Evolutionary conservation across 768 basidiomycete species (phyloP).

Genomic region (Jaapia argillacea): DNA sequence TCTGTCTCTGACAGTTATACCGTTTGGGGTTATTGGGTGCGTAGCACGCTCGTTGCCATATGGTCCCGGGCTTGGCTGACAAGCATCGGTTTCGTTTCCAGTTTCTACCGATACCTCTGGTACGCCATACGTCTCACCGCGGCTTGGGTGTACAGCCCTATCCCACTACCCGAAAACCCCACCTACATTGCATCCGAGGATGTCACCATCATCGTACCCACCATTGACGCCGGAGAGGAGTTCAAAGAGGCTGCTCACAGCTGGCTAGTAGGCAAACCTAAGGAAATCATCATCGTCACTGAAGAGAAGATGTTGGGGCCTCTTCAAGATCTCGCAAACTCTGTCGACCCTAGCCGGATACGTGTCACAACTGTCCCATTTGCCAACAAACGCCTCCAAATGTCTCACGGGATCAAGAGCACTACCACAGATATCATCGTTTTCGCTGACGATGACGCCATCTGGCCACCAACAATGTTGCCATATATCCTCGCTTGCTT

Average conservation of each 20-base stretch:
- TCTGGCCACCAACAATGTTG: conserved; percentile 90
- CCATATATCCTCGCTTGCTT: conserved; percentile 86
- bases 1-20: conserved; percentile 61
- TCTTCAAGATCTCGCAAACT: conserved; percentile 79
- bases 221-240: conserved; percentile 92
- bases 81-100: conserved; percentile 24
- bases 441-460: conserved; percentile 92
- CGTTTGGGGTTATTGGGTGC: conserved; percentile 83
- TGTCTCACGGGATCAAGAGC: conserved; percentile 88
- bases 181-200: conserved; percentile 87
- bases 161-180: conserved; percentile 82
- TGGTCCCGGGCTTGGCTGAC: conserved; percentile 1
- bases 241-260: conserved; percentile 89
- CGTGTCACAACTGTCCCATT: conserved; percentile 86
- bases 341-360: conserved; percentile 77
- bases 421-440: conserved; percentile 90
- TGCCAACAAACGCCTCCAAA: conserved; percentile 90
- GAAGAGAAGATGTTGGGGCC: conserved; percentile 90
- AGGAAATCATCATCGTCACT: conserved; percentile 67
- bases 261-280: conserved; percentile 89
- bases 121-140: conserved; percentile 79
- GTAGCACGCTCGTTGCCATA: conserved; percentile 13
- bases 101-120: conserved; percentile 93
- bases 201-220: conserved; percentile 94
- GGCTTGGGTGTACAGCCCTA: conserved; percentile 74